phyloP scores from a whole-genome alignment of 2,329 filamentous ascomycete species.

The Aspergillus flavus region DNA sequence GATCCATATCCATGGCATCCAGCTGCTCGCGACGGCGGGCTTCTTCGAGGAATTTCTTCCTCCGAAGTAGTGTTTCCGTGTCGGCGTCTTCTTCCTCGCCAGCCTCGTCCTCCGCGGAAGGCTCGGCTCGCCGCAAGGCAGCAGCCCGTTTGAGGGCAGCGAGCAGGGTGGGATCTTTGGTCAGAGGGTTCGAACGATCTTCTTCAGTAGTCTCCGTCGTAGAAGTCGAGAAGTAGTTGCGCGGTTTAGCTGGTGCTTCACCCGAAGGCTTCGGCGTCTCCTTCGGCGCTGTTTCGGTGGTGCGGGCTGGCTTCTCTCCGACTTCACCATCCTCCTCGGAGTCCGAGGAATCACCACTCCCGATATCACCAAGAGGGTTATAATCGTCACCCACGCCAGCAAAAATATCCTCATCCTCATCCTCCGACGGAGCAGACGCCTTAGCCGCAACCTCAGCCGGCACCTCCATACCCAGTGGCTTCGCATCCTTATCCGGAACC shows the following conservation, averaged over 20 bases:
- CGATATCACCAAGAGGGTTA: constrained; percentile 59
- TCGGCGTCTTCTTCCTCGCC: constrained; percentile 55
- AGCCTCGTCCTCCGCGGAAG: constrained; percentile 35
- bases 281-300: constrained; percentile 3
- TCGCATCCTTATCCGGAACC: constrained; percentile 47
- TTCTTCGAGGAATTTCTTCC: constrained; percentile 72
- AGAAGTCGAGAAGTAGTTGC: constrained; percentile 52
- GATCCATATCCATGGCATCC: constrained; percentile 87
- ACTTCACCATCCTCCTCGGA: constrained; percentile 25
- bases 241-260: constrained; percentile 29
- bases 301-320: constrained; percentile 9
- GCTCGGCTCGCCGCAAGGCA: constrained; percentile 55
- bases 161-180: constrained; percentile 75
- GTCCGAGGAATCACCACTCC: constrained; percentile 33
- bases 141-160: constrained; percentile 86
- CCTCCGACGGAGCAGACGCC: constrained; percentile 35
- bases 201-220: constrained; percentile 53
- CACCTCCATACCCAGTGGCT: constrained; percentile 55
- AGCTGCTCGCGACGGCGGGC: constrained; percentile 63
- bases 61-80: constrained; percentile 67
- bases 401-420: constrained; percentile 65
- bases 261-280: constrained; percentile 13
- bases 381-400: constrained; percentile 62
- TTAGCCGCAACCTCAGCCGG: constrained; percentile 46
- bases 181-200: constrained; percentile 45